Conservation (phyloP, 2,329 filamentous ascomycete species). For the Ceratocystis cacaofunesta region DNA sequence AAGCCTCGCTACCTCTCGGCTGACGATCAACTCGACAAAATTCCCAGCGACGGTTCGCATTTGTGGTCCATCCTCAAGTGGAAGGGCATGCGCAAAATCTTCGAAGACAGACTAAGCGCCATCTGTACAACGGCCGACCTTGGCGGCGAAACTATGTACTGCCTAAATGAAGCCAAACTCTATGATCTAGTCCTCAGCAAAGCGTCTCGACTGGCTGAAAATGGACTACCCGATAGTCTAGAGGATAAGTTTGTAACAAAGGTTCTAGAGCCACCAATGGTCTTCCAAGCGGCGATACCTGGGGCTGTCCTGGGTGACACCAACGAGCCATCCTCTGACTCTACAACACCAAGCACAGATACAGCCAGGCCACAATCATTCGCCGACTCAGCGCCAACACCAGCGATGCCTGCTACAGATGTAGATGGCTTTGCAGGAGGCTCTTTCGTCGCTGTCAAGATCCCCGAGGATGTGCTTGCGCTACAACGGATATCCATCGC, state of each 20-base stretch:
- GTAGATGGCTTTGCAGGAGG: slow-evolving; percentile 23
- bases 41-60: slow-evolving; percentile 41
- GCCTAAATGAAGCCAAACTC: slow-evolving; percentile 60
- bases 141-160: slow-evolving; percentile 73
- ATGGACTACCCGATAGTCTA: slow-evolving; percentile 59
- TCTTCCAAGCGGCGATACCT: slow-evolving; percentile 43
- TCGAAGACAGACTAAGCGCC: slow-evolving; percentile 51
- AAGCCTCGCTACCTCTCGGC: slow-evolving; percentile 53
- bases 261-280: slow-evolving; percentile 59
- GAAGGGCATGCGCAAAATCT: slow-evolving; percentile 31
- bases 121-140: slow-evolving; percentile 74
- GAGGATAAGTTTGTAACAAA: slow-evolving; percentile 72
- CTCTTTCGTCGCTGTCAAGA: not conserved
- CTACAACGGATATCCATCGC: slow-evolving; percentile 52
- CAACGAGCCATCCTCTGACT: not conserved
- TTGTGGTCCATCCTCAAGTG: slow-evolving; percentile 41
- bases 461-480: slow-evolving; percentile 31
- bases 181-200: slow-evolving; percentile 51
- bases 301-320: slow-evolving; percentile 16
- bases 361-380: not conserved
- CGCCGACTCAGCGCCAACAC: slow-evolving; percentile 18
- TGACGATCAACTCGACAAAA: slow-evolving; percentile 56
- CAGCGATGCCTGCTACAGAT: slow-evolving; percentile 26
- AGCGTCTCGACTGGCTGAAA: slow-evolving; percentile 50
- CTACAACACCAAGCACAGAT: not conserved